Percentiles rank a stretch among this genome's conserved stretches.
phyloP scores from a whole-genome alignment of 805 yeast genomes.

The Cyberlindnera suaveolens region DNA sequence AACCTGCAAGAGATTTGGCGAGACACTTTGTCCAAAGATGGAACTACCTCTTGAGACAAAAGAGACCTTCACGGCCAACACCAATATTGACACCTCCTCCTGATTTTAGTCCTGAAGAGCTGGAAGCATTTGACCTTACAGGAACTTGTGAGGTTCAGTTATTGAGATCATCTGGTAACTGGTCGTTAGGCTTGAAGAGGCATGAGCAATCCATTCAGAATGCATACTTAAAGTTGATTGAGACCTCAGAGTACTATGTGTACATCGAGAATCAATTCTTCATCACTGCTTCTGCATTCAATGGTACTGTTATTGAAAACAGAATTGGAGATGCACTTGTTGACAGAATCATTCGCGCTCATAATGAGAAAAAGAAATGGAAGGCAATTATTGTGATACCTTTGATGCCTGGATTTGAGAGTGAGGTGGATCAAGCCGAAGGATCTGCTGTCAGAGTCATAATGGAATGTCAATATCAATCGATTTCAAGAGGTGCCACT shows the following conservation, averaged over 20 bases:
- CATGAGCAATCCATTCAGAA: slow-evolving; percentile 87
- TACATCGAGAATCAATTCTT: slow-evolving; percentile 96
- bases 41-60: slow-evolving; percentile 90
- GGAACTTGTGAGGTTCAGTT: slow-evolving; percentile 93
- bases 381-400: slow-evolving; percentile 89
- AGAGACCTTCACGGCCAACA: slow-evolving; percentile 89
- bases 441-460: slow-evolving; percentile 94
- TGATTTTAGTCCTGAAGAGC: slow-evolving; percentile 71
- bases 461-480: slow-evolving; percentile 93
- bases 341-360: slow-evolving; percentile 90
- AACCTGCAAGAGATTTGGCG: slow-evolving; percentile 85
- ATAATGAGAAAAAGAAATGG: slow-evolving; percentile 73
- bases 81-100: slow-evolving; percentile 92
- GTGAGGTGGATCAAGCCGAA: slow-evolving; percentile 87
- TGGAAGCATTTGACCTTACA: slow-evolving; percentile 44
- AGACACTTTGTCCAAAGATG: slow-evolving; percentile 97
- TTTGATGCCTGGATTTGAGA: slow-evolving; percentile 94
- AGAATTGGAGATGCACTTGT: slow-evolving; percentile 94
- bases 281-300: slow-evolving; percentile 80
- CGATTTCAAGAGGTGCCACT: slow-evolving; percentile 83
- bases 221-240: slow-evolving; percentile 87
- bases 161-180: slow-evolving; percentile 79
- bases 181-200: slow-evolving; percentile 88
- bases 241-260: slow-evolving; percentile 85
- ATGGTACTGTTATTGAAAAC: slow-evolving; percentile 79